Base-by-base conservation (phyloP, 306 rosid species). In the Neltuma alba region DNA sequence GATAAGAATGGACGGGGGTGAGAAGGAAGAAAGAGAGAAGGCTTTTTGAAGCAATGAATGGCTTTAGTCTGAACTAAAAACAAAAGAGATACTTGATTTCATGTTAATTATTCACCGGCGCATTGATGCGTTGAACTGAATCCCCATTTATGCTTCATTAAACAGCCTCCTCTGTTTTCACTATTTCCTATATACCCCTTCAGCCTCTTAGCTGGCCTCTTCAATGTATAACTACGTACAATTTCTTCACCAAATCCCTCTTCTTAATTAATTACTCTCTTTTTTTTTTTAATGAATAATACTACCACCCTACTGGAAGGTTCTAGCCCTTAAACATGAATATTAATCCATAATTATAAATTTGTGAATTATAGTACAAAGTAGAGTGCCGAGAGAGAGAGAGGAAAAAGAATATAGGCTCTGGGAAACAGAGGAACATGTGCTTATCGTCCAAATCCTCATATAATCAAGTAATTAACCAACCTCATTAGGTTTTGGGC, bases 111-210 rank as follows among this genome's bases (percentile, higher is more conserved):
- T n/a, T 8, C 27, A n/a, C 58, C 7, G 74, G 13, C 58, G 45
- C 65, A 30, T 66, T 45, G 40, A 42, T 75, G 11, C 40, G 55
- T 40, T 52, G 55, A 79, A 70, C 44, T 31, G 37, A 55, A 77
- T 67, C 27, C n/a, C 33, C 61, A 78, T 85, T 85, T 74, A 82
- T 54, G 79, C 42, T 23, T 74, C 83, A 61, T 78, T 10, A 62
- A 69, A 48, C 52, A 72, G 45, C 30, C 36, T 36, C 55, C 28
- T 37, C 70, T 27, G 13, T 52, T 45, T 64, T 28, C 82, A 75
- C 83, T 66, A 80, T 83, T 83, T 68, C 77, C 83, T 11, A 78
- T 65, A 7, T 55, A 16, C 12, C 20, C 74, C 61, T 61, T 13
- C 36, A 27, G 58, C 58, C 42, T 2, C 55, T 50, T 33, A 4